phyloP scores from a whole-genome alignment of 2,329 filamentous ascomycete genomes.

The Colletotrichum plurivorum region DNA sequence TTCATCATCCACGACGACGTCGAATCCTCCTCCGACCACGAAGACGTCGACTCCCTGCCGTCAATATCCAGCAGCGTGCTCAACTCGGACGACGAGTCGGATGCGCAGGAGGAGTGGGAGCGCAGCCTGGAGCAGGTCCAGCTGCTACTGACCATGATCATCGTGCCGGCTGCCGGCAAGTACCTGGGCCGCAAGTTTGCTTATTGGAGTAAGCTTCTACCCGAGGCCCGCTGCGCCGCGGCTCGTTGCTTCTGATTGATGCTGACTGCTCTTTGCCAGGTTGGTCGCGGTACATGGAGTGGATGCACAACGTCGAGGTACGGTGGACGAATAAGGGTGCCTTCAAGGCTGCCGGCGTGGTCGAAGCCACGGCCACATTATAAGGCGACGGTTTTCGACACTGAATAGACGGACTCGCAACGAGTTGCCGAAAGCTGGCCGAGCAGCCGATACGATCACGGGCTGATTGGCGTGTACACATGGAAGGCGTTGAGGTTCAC shows the following conservation, averaged over 20 bases:
- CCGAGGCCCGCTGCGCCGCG: not conserved
- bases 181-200: conserved; percentile 95
- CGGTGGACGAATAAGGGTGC: conserved; percentile 72
- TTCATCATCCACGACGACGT: conserved; percentile 64
- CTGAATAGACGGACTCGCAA: not conserved
- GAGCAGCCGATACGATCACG: not conserved
- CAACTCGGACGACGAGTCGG: conserved; percentile 75
- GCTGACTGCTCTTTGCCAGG: conserved; percentile 64
- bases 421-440: not conserved
- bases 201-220: conserved; percentile 83
- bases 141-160: conserved; percentile 91
- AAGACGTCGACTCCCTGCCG: conserved; percentile 75
- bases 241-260: not conserved
- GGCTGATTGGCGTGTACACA: conserved; percentile 23
- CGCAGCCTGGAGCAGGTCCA: conserved; percentile 95
- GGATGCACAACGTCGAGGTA: conserved; percentile 88
- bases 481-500: conserved; percentile 30
- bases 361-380: conserved; percentile 72
- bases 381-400: conserved; percentile 47
- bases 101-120: conserved; percentile 96
- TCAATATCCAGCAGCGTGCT: conserved; percentile 67
- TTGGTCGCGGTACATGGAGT: conserved; percentile 95
- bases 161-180: conserved; percentile 95
- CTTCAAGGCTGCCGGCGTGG: conserved; percentile 74
- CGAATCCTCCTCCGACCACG: conserved; percentile 63